Evolutionary conservation across 2,329 filamentous ascomycete genomes (phyloP).

Genomic region (Penicillium sp.): DNA sequence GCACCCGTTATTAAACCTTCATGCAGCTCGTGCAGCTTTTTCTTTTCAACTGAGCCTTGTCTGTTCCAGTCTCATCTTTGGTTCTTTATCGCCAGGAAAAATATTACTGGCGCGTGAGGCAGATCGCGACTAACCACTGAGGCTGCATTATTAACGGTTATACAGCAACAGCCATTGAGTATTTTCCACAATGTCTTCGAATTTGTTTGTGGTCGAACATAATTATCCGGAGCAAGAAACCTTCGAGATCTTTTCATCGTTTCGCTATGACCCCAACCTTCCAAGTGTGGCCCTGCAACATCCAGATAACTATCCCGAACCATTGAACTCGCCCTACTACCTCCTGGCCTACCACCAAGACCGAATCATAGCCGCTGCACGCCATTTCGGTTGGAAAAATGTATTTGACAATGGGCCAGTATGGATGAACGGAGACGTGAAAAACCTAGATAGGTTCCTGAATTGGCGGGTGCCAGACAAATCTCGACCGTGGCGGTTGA

Average conservation of each 20-base stretch:
- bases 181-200: slow-evolving; percentile 14
- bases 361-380: slow-evolving; percentile 65
- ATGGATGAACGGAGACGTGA: slow-evolving; percentile 33
- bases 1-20: neutral
- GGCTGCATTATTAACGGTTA: slow-evolving; percentile 10
- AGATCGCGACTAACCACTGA: slow-evolving; percentile 10
- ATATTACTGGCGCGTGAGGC: neutral
- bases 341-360: slow-evolving; percentile 77
- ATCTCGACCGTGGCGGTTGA: slow-evolving; percentile 39
- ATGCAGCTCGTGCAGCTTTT: neutral
- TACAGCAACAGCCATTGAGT: slow-evolving; percentile 8
- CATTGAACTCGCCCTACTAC: slow-evolving; percentile 64
- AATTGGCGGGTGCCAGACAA: slow-evolving; percentile 34
- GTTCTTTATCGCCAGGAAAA: too few species aligned
- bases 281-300: slow-evolving; percentile 30
- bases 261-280: slow-evolving; percentile 68
- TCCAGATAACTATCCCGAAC: slow-evolving; percentile 37
- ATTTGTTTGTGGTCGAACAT: neutral
- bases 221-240: neutral
- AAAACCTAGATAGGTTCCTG: slow-evolving; percentile 26
- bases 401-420: slow-evolving; percentile 20
- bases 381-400: slow-evolving; percentile 50
- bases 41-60: neutral
- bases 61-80: neutral
- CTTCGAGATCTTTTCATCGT: slow-evolving; percentile 68